Conservation (phyloP, 805 yeast genomes). For the Babjeviella inositovora region DNA sequence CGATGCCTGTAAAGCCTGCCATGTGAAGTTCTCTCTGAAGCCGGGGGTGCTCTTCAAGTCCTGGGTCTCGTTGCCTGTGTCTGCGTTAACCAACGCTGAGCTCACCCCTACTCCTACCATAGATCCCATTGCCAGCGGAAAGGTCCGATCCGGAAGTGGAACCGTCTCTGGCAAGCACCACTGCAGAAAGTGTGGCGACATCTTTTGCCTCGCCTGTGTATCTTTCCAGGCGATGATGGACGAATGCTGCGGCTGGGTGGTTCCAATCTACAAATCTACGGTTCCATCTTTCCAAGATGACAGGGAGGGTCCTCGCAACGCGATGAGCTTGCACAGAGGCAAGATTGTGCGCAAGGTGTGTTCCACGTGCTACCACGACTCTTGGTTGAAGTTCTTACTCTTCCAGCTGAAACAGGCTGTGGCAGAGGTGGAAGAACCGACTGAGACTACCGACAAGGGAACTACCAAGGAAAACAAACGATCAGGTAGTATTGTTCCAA, state of each 20-base stretch:
- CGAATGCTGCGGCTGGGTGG: constrained; percentile 8
- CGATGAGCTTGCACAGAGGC: constrained; percentile 10
- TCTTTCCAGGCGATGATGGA: constrained; percentile 17
- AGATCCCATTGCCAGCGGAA: no score
- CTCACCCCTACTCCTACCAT: no score
- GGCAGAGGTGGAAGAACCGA: constrained; percentile 9
- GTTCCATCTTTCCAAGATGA: constrained; percentile 15
- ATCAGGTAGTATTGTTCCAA: constrained; percentile 11
- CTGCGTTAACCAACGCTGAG: no score
- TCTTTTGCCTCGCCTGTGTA: constrained; percentile 20
- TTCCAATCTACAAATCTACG: constrained; percentile 12
- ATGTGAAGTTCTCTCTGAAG: constrained; percentile 7
- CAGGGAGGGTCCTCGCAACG: constrained; percentile 3
- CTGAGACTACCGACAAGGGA: constrained; percentile 3
- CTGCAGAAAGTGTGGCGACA: constrained; percentile 33
- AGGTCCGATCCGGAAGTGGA: no score
- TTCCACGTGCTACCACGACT: no score
- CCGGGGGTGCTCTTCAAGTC: constrained; percentile 19
- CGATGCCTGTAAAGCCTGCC: constrained; percentile 17
- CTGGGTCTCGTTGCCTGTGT: constrained; percentile 14
- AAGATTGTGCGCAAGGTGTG: no score
- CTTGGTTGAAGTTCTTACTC: no score
- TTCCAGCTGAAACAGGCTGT: constrained; percentile 18
- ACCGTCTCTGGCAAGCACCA: constrained; percentile 26
- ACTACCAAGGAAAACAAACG: constrained; percentile 4